These are phyloP conservation scores for Angomonas ambiguus DNA, from an alignment of 208 protist genomes.

Conservation along the genomic window DNA sequence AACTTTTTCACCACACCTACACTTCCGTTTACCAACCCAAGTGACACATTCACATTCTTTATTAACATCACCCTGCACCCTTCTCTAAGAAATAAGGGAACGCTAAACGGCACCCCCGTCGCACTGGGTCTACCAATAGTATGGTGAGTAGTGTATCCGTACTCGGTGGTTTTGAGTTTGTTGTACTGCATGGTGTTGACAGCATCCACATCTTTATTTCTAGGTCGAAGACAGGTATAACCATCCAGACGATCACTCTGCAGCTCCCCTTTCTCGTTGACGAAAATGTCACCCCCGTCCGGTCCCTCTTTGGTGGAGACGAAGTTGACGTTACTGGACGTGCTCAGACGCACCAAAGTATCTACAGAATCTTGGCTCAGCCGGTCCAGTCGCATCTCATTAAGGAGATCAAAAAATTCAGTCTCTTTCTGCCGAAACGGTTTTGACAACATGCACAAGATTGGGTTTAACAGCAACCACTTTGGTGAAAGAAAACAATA, in stretches of 20 bases:
- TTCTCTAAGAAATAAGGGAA: slow-evolving; percentile 46
- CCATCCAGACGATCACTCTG: slow-evolving; percentile 30
- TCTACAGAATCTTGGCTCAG: slow-evolving; percentile 30
- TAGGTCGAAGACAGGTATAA: slow-evolving; percentile 69
- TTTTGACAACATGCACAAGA: slow-evolving; percentile 52
- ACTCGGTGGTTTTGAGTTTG: slow-evolving; percentile 42
- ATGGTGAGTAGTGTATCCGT: slow-evolving; percentile 23
- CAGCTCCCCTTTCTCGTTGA: slow-evolving; percentile 1
- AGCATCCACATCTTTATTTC: slow-evolving; percentile 44
- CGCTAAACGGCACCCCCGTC: slow-evolving; percentile 20
- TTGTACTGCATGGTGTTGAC: slow-evolving; percentile 59
- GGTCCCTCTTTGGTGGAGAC: background rate
- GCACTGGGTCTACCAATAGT: slow-evolving; percentile 17
- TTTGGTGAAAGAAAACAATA: slow-evolving; percentile 78
- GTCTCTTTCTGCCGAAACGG: slow-evolving; percentile 65
- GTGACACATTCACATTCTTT: slow-evolving; percentile 62
- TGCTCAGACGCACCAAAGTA: slow-evolving; percentile 37
- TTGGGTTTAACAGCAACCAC: slow-evolving; percentile 58
- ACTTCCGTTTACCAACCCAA: slow-evolving; percentile 81
- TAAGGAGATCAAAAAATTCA: slow-evolving; percentile 63
- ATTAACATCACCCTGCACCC: slow-evolving; percentile 87
- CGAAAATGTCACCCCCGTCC: background rate
- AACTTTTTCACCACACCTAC: slow-evolving; percentile 70
- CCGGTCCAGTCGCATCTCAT: slow-evolving; percentile 68
- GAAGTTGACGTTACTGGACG: slow-evolving; percentile 30